phyloP scores from a whole-genome alignment of 306 rosid genomes.

The Acacia melanoxylon region DNA sequence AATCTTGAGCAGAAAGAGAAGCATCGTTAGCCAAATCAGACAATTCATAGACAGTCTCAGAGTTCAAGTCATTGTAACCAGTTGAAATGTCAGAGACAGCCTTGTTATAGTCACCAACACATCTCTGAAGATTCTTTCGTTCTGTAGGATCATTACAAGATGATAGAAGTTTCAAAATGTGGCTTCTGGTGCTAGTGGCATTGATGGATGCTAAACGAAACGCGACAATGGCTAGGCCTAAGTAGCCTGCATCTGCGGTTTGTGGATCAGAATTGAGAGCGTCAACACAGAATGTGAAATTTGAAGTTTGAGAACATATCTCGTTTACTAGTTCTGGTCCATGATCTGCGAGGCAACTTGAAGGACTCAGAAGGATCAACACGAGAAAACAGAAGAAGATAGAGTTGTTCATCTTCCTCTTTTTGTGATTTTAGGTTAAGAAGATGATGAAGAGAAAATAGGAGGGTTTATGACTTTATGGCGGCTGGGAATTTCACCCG shows the following conservation, averaged over 20 bases:
- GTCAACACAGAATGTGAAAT: constrained; percentile 51
- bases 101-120: constrained; percentile 37
- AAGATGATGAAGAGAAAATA: neutral
- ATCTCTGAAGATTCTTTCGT: constrained; percentile 21
- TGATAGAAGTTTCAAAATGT: constrained; percentile 3
- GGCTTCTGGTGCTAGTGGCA: constrained; percentile 36
- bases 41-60: constrained; percentile 44
- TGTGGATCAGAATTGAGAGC: constrained; percentile 45
- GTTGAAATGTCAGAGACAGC: constrained; percentile 37
- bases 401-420: neutral
- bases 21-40: constrained; percentile 39
- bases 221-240: constrained; percentile 40
- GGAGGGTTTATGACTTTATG: neutral
- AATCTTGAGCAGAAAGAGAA: constrained; percentile 33
- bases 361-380: constrained; percentile 1
- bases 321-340: constrained; percentile 36
- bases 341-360: neutral
- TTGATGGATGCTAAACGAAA: constrained; percentile 43
- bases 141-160: too few relatives aligned
- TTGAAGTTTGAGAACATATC: constrained; percentile 42
- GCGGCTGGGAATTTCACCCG: neutral
- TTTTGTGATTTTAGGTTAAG: neutral
- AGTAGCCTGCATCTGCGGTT: constrained; percentile 31
- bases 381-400: neutral
- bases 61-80: constrained; percentile 47